phyloP scores from a whole-genome alignment of 352 stramenopile species.

The Aphanomyces euteiches region DNA sequence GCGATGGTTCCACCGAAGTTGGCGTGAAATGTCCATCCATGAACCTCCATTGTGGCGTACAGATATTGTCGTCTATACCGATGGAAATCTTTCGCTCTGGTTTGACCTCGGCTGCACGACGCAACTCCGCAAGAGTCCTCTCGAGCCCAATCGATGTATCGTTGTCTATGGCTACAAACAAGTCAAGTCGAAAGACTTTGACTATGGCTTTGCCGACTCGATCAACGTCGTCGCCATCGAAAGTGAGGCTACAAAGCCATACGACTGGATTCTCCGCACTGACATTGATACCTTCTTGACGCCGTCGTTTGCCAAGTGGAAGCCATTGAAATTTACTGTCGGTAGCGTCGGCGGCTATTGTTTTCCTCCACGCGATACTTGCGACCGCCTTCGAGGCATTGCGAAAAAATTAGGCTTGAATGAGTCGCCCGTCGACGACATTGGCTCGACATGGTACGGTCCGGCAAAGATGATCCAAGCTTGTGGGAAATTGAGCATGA shows the following conservation, averaged over 20 bases:
- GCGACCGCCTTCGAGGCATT: background rate
- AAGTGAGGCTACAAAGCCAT: background rate
- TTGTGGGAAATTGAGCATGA: background rate
- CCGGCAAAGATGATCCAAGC: background rate
- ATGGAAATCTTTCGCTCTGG: background rate
- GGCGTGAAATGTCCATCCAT: background rate
- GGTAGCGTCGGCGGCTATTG: background rate
- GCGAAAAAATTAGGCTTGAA: background rate
- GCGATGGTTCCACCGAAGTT: slow-evolving; percentile 13
- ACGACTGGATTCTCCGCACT: background rate
- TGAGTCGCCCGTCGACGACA: background rate
- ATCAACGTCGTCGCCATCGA: background rate
- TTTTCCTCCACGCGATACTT: background rate
- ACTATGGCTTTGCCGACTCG: background rate
- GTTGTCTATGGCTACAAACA: background rate
- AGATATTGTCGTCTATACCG: slow-evolving; percentile 16
- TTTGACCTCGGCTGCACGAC: background rate
- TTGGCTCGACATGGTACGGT: background rate
- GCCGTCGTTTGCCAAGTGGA: background rate
- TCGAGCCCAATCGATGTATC: background rate
- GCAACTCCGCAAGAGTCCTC: background rate
- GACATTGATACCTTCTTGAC: background rate
- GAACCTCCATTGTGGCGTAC: slow-evolving; percentile 4
- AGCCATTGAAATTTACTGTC: background rate
- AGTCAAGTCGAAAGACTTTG: background rate